Base-by-base conservation (phyloP, 2,329 filamentous ascomycete genomes). In the Emmonsiellopsis sp. region DNA sequence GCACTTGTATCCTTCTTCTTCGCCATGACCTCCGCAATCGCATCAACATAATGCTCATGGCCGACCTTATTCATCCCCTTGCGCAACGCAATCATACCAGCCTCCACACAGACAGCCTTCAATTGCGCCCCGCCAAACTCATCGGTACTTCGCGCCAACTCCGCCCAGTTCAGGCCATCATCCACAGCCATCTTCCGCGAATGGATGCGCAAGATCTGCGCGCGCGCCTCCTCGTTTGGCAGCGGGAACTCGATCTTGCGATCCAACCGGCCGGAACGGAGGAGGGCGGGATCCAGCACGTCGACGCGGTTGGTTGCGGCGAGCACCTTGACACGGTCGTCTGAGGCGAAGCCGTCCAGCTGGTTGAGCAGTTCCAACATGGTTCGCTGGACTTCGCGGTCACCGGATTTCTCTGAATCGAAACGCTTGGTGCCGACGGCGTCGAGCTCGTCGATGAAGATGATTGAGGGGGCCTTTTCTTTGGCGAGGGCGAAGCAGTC, bases 301-400 rank as follows among this genome's bases (percentile, higher is more conserved):
- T 96, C 92, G 55, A 96, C 86, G 69, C 91, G 85, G 77, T 97
- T 96, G 27, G 91, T 96, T 44, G 91, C 91, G 3, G 91, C 91
- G 50, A 97, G 79, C 5, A 97, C 92, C 77, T 96, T 97, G 79
- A 96, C 94, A 50, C 91, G 85, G 68, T 96, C 92, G 68, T 96
- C 91, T 6, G 90, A 95, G 0, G 93, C 94, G 67, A 98, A 98
- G 52, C 93, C 93, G 67, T 98, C 93, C 1, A 98, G 84, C 76
- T 98, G 93, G 75, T 98, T 98, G 60, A 98, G 86, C 53, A 98
- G 82, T 72, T 98, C 93, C 76, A 98, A 78, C 94, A 98, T 98
- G 54, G 93, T 98, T 70, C 93, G 84, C 75, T 98, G 93, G 43
- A 98, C 93, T 75, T 98, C 93, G 71, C 93, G 83, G 71, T 98